These are phyloP conservation scores for Bruguiera gymnorhiza DNA, from an alignment of 345 rosid genomes.

Conservation along the genomic window DNA sequence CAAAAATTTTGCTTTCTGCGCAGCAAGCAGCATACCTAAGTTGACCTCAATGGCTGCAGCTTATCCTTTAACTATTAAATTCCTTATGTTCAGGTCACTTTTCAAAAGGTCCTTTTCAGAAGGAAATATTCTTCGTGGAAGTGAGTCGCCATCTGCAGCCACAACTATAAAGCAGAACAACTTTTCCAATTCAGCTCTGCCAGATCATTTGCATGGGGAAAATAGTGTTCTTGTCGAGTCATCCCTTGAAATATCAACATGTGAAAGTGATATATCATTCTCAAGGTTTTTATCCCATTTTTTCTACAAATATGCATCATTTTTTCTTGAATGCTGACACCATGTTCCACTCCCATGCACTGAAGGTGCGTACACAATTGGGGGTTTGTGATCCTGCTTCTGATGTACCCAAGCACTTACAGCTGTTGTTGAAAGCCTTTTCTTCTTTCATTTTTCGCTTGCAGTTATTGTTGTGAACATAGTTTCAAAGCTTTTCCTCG, in stretches of 20 bases:
- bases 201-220: conserved; percentile 42
- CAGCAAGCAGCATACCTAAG: not conserved
- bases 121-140: conserved; percentile 72
- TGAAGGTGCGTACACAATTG: no score
- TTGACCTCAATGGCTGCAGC: not conserved
- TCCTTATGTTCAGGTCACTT: conserved; percentile 48
- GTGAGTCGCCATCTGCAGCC: conserved; percentile 43
- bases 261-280: conserved; percentile 57
- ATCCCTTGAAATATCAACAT: conserved; percentile 85
- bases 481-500: not conserved
- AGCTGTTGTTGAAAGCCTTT: not conserved
- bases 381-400: no score
- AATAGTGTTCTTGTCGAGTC: conserved; percentile 60
- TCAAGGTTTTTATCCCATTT: conserved; percentile 53
- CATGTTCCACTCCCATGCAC: no score
- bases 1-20: no score
- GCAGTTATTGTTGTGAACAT: not conserved
- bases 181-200: conserved; percentile 36
- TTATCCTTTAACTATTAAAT: conserved; percentile 12
- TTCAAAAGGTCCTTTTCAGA: conserved; percentile 86
- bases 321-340: not conserved
- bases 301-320: not conserved
- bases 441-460: not conserved
- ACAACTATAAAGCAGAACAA: conserved; percentile 46
- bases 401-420: no score